Evolutionary conservation across 768 basidiomycete species (phyloP).

Genomic region (Macrolepiota albuminosa): DNA sequence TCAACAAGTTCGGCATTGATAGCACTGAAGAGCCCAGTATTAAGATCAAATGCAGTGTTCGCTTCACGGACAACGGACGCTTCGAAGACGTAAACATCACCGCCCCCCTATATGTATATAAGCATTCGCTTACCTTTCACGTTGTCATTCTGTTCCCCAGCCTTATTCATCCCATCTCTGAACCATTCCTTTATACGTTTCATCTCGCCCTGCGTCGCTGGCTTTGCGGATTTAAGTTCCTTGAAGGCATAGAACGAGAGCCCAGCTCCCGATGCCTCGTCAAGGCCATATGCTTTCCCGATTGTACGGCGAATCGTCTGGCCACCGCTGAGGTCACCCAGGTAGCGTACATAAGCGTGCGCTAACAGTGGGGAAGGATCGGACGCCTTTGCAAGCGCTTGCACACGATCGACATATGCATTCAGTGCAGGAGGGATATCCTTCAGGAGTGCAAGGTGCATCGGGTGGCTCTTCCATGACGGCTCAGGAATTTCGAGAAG

Average conservation of each 20-base stretch:
- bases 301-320: conserved; percentile 61
- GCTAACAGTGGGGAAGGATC: conserved; percentile 58
- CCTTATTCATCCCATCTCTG: conserved; percentile 48
- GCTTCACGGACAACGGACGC: conserved; percentile 46
- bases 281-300: conserved; percentile 63
- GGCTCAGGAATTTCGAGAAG: conserved; percentile 48
- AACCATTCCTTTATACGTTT: conserved; percentile 74
- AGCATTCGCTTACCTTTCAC: conserved; percentile 34
- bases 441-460: conserved; percentile 40
- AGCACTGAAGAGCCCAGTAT: conserved; percentile 39
- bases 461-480: conserved; percentile 53
- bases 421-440: conserved; percentile 44
- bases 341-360: conserved; percentile 79
- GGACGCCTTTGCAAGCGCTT: conserved; percentile 35
- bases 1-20: conserved; percentile 22
- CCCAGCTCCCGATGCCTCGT: conserved; percentile 47
- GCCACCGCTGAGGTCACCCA: conserved; percentile 78
- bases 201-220: conserved; percentile 53
- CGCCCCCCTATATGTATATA: background rate
- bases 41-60: conserved; percentile 42
- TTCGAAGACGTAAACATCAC: conserved; percentile 14
- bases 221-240: conserved; percentile 41
- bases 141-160: conserved; percentile 33
- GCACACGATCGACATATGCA: conserved; percentile 51
- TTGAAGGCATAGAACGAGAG: conserved; percentile 67